These are phyloP conservation scores for Capsicum rhomboideum DNA, from an alignment of 257 asterid genomes.

Conservation along the genomic window DNA sequence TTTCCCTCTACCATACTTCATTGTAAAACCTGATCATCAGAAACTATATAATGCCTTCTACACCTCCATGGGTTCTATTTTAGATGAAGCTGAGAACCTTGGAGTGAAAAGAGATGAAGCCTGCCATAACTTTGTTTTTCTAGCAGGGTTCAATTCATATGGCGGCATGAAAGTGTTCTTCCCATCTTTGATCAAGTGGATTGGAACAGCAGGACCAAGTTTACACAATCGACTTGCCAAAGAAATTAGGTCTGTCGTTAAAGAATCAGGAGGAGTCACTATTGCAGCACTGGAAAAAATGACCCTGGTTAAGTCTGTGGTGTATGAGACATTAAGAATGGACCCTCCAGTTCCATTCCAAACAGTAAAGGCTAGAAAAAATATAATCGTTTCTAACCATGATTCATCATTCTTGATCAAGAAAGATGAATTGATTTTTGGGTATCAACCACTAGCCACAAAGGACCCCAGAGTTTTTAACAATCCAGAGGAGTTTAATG, in stretches of 20 bases:
- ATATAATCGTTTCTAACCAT: slow-evolving; percentile 38
- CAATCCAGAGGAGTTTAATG: slow-evolving; percentile 31
- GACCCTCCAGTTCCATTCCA: slow-evolving; percentile 56
- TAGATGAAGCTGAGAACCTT: slow-evolving; percentile 40
- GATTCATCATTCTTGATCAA: slow-evolving; percentile 42
- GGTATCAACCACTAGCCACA: slow-evolving; percentile 64
- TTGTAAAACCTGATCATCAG: slow-evolving; percentile 30
- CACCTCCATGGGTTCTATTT: slow-evolving; percentile 11
- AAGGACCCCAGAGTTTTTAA: slow-evolving; percentile 42
- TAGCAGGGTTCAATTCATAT: slow-evolving; percentile 65
- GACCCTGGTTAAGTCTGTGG: slow-evolving; percentile 16
- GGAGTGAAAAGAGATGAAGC: slow-evolving; percentile 69
- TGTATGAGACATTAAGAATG: slow-evolving; percentile 18
- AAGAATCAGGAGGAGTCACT: slow-evolving; percentile 34
- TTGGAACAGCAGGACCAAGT: slow-evolving; percentile 37
- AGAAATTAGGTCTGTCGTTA: slow-evolving; percentile 41
- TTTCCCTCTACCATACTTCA: slow-evolving; percentile 35
- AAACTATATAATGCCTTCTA: slow-evolving; percentile 45
- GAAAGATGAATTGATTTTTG: slow-evolving; percentile 67
- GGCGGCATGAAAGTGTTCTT: slow-evolving; percentile 64
- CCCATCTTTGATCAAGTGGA: slow-evolving; percentile 43
- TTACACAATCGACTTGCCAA: slow-evolving; percentile 42
- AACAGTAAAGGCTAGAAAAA: slow-evolving; percentile 41
- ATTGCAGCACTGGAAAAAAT: slow-evolving; percentile 5
- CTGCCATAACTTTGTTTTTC: slow-evolving; percentile 58